Evolutionary conservation across 2,329 filamentous ascomycete species (phyloP).

Genomic region (Ascochyta rabiei): DNA sequence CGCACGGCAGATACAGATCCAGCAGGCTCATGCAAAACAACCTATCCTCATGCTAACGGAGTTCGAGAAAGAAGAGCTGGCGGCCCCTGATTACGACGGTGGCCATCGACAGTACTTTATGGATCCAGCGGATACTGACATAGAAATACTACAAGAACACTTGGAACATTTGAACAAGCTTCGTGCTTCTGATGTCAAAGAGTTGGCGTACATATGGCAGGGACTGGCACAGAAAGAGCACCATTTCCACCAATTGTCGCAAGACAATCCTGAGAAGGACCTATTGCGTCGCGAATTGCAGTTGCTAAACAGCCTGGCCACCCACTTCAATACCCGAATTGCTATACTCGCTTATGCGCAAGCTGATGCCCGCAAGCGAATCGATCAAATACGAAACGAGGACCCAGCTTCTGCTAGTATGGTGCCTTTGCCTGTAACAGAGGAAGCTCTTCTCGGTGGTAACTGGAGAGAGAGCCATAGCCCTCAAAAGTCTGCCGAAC

Average conservation of each 20-base stretch:
- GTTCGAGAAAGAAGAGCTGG: slow-evolving; percentile 22
- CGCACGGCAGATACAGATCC: neutral
- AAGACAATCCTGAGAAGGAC: slow-evolving; percentile 23
- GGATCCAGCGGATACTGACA: slow-evolving; percentile 13
- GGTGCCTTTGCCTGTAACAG: neutral
- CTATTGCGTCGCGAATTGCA: slow-evolving; percentile 22
- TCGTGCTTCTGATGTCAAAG: slow-evolving; percentile 9
- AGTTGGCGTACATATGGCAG: slow-evolving; percentile 26
- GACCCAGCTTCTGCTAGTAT: neutral
- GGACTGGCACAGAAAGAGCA: slow-evolving; percentile 23
- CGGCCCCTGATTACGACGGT: slow-evolving; percentile 22
- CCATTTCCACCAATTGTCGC: slow-evolving; percentile 17
- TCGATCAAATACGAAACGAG: slow-evolving; percentile 17
- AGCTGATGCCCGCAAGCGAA: slow-evolving; percentile 23
- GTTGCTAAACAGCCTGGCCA: slow-evolving; percentile 23
- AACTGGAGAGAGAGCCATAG: neutral
- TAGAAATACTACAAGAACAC: slow-evolving; percentile 17
- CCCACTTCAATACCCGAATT: slow-evolving; percentile 8
- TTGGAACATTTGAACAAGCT: slow-evolving; percentile 21
- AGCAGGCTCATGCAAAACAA: slow-evolving; percentile 14
- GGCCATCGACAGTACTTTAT: slow-evolving; percentile 24
- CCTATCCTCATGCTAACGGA: slow-evolving; percentile 17
- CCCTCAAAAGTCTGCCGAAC: neutral
- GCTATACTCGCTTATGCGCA: slow-evolving; percentile 23
- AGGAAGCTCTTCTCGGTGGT: neutral